Conservation (phyloP, 768 basidiomycete species). For the Baorangia bicolor region DNA sequence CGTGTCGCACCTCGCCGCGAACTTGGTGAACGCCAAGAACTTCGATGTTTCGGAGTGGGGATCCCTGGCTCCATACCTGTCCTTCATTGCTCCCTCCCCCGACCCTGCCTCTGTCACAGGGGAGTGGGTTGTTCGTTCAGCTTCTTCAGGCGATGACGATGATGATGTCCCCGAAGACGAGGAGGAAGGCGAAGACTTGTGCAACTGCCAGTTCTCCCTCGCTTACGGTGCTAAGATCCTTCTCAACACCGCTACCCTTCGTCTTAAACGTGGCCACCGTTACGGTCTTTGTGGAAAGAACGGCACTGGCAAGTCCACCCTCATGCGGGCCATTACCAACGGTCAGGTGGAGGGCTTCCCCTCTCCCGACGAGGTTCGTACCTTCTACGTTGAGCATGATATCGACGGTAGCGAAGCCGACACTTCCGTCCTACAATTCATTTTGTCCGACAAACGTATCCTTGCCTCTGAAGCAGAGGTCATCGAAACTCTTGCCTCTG, state of each 20-base stretch:
- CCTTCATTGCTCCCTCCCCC: conserved; percentile 60
- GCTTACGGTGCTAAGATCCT: conserved; percentile 99
- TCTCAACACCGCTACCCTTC: conserved; percentile 93
- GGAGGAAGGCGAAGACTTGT: conserved; percentile 97
- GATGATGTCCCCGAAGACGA: conserved; percentile 77
- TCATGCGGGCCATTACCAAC: conserved; percentile 92
- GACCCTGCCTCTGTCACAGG: conserved; percentile 67
- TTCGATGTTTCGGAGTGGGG: conserved; percentile 91
- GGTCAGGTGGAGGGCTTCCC: conserved; percentile 99
- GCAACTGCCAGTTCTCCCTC: conserved; percentile 98
- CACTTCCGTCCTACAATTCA: conserved; percentile 88
- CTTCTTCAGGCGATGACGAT: conserved; percentile 71
- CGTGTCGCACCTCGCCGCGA: conserved; percentile 76
- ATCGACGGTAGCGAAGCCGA: conserved; percentile 95
- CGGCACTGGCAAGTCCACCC: conserved; percentile 95
- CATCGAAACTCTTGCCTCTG: conserved; percentile 79
- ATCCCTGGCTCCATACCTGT: conserved; percentile 71
- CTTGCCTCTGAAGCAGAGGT: conserved; percentile 66
- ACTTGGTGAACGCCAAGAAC: conserved; percentile 87
- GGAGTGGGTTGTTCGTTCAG: conserved; percentile 90
- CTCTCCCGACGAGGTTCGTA: conserved; percentile 94
- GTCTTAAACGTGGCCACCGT: conserved; percentile 97
- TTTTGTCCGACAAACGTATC: conserved; percentile 81
- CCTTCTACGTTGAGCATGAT: conserved; percentile 99
- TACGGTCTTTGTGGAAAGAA: conserved; percentile 99